These are phyloP conservation scores for Persicaria maculosa DNA, from an alignment of 148 eudicot species.

Conservation along the genomic window DNA sequence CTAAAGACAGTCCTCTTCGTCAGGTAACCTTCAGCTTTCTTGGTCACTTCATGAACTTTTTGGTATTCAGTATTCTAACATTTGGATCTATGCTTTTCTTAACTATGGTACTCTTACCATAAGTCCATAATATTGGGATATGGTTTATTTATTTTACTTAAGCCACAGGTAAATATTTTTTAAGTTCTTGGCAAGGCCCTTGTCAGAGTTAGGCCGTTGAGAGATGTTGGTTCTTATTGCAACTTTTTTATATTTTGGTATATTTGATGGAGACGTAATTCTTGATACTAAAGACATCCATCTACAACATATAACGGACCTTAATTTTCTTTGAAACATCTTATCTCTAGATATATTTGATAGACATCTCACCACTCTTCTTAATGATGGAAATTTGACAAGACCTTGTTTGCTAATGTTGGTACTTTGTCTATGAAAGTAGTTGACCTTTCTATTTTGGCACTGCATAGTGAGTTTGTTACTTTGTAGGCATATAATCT, in stretches of 20 bases:
- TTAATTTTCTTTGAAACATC: too few species aligned
- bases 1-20: slow-evolving; percentile 79
- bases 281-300: not conserved
- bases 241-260: not conserved
- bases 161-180: not conserved
- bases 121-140: not conserved
- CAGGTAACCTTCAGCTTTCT: slow-evolving; percentile 41
- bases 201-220: not conserved
- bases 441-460: not conserved
- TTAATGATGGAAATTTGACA: too few species aligned
- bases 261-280: not conserved
- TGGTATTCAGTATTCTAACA: not conserved
- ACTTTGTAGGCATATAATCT: not conserved
- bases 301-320: too few species aligned
- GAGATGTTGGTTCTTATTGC: not conserved
- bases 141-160: not conserved
- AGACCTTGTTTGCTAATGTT: not conserved
- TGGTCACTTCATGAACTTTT: not conserved
- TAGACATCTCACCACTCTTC: too few species aligned
- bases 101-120: not conserved
- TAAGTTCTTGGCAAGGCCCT: not conserved
- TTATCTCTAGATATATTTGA: too few species aligned
- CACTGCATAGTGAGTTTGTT: not conserved
- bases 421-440: not conserved
- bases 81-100: slow-evolving; percentile 1